Evolutionary conservation across 352 stramenopile species (phyloP).

Genomic region (Phytophthora crassamura): DNA sequence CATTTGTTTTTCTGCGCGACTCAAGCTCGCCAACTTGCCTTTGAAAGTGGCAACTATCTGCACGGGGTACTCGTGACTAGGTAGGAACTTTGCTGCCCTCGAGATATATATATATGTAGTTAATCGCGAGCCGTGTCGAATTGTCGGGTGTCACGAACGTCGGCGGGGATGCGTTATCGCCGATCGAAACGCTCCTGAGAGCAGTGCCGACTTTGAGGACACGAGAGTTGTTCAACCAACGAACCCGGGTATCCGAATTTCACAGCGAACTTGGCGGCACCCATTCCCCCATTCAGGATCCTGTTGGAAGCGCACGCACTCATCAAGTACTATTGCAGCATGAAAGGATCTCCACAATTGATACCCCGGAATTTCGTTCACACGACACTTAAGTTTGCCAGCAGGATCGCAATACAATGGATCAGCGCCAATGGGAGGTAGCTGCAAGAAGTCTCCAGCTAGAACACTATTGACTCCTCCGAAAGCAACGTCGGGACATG

Average conservation of each 20-base stretch:
- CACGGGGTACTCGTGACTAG: constrained; percentile 5
- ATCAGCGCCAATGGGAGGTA: constrained; percentile 2
- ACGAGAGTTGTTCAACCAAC: constrained; percentile 4
- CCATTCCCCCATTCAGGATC: constrained; percentile 12
- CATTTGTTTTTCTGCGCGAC: background rate
- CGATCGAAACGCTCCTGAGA: background rate
- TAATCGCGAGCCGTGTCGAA: background rate
- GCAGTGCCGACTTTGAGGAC: background rate
- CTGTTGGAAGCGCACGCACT: background rate
- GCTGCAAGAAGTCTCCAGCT: constrained; percentile 5
- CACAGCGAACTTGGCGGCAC: background rate
- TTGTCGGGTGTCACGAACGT: constrained; percentile 15
- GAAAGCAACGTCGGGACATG: constrained; percentile 1
- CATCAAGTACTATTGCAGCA: constrained; percentile 1
- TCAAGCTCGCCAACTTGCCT: background rate
- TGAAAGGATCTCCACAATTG: background rate
- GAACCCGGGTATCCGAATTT: constrained; percentile 1
- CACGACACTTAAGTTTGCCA: background rate
- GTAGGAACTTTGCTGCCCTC: background rate
- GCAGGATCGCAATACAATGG: constrained; percentile 3
- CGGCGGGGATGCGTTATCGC: background rate
- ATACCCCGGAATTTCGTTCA: background rate
- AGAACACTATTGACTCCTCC: background rate
- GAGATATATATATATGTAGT: constrained; percentile 9
- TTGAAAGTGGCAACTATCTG: constrained; percentile 11